Percentiles rank a stretch among this genome's conserved stretches.
Evolutionary conservation across 805 yeast species (phyloP).

Genomic region (Yarrowia keelungensis): DNA sequence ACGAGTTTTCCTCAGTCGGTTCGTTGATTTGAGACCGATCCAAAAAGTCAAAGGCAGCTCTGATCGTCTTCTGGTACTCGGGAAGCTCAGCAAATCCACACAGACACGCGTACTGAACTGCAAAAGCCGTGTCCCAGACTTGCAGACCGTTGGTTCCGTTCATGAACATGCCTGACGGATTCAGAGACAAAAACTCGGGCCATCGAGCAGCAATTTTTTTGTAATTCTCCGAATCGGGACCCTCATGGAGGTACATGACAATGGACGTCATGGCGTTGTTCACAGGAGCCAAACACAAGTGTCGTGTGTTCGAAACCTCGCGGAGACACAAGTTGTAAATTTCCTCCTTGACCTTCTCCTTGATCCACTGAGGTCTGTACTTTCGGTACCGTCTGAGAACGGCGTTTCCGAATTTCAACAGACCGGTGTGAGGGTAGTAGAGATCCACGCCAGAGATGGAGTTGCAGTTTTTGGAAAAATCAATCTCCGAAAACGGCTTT

Average conservation of each 20-base stretch:
- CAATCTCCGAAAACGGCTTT: constrained; percentile 66
- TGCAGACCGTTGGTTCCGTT: constrained; percentile 99
- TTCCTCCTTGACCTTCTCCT: constrained; percentile 57
- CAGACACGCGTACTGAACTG: constrained; percentile 78
- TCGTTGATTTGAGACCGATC: constrained; percentile 84
- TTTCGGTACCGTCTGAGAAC: constrained; percentile 69
- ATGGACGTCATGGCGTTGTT: constrained; percentile 83
- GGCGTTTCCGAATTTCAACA: constrained; percentile 68
- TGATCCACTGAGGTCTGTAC: constrained; percentile 77
- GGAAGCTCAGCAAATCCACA: constrained; percentile 79
- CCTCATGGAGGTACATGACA: constrained; percentile 74
- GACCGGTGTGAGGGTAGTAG: constrained; percentile 86
- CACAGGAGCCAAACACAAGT: constrained; percentile 91
- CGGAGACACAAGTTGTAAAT: constrained; percentile 71
- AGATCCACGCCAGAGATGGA: constrained; percentile 90
- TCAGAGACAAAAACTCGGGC: constrained; percentile 80
- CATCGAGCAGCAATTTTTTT: constrained; percentile 62
- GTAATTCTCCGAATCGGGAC: constrained; percentile 68
- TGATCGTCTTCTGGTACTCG: constrained; percentile 68
- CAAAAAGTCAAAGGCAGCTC: constrained; percentile 72
- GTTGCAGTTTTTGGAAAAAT: constrained; percentile 75
- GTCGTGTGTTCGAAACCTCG: constrained; percentile 79
- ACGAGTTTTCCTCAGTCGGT: constrained; percentile 77
- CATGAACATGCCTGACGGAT: constrained; percentile 88
- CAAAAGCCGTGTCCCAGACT: constrained; percentile 95